These are phyloP conservation scores for Tephrocybe sp. DNA, from an alignment of 768 basidiomycete genomes.

Conservation along the genomic window DNA sequence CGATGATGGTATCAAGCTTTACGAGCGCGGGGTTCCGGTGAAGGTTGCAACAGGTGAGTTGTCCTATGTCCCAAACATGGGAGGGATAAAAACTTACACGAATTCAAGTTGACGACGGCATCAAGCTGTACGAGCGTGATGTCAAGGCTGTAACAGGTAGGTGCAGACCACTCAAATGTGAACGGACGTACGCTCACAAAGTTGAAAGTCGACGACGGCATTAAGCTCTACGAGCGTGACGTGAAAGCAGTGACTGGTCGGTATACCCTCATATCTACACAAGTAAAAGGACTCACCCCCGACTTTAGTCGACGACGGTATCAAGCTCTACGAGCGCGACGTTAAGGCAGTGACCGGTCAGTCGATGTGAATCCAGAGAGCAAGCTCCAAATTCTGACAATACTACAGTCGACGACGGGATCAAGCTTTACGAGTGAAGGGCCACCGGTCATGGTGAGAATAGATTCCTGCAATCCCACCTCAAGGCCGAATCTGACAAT, in stretches of 20 bases:
- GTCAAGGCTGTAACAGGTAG: neutral
- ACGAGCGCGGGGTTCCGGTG: neutral
- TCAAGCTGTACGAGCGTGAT: slow-evolving; percentile 8
- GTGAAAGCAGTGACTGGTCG: slow-evolving; percentile 3
- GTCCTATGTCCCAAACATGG: neutral
- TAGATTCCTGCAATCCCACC: too few relatives aligned
- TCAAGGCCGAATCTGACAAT: too few relatives aligned
- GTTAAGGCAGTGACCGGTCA: neutral
- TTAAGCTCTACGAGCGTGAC: slow-evolving; percentile 6
- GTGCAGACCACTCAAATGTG: too few relatives aligned
- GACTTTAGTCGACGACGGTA: neutral
- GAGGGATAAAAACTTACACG: neutral
- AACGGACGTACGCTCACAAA: too few relatives aligned
- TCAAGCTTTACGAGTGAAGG: neutral
- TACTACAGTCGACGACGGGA: neutral
- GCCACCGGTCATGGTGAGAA: too few relatives aligned
- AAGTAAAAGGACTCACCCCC: neutral
- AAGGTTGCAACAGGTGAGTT: neutral
- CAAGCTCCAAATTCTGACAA: too few relatives aligned
- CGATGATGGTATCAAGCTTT: neutral
- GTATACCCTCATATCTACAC: neutral
- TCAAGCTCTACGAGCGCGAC: slow-evolving; percentile 1
- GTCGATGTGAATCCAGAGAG: neutral
- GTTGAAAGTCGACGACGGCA: neutral
- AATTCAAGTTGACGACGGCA: neutral